Evolutionary conservation across 176 grass and related monocot genomes (phyloP), one percentile per base, ranked within the genome.

Genomic region (Aegilops bicornis): DNA sequence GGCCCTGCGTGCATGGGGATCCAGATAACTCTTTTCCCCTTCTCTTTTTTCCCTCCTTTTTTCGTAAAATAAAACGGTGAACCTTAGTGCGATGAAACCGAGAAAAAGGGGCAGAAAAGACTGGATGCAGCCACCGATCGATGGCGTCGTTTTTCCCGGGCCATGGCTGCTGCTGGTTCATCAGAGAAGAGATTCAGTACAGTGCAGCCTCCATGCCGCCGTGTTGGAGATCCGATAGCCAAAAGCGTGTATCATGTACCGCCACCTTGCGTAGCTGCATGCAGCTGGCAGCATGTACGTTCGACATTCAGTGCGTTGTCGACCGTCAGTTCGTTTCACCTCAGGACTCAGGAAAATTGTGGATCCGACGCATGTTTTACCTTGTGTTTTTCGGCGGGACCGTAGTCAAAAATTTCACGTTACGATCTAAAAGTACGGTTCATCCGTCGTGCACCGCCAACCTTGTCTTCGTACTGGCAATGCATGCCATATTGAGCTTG

Each of bases 101-200:
- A 54, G 39, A 76, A 19, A 76, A 14, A n/a, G 54, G 50, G 17
- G 25, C 50, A 72, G 43, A 39, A 81, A 73, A 87, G 78, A 24
- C 48, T 2, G 45, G 36, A 74, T 80, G 87, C 76, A 54, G 56
- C 43, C 12, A 47, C 43, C 54, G 54, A 58, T 58, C 56, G 54
- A 8, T 40, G 87, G 24, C 29, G 16, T 48, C 87, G 76, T 82
- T 79, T 89, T 89, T 30, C 39, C 82, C 67, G 70, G n/a, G 76
- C 82, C 50, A 52, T 76, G 71, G 58, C 42, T 24, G 43, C 17
- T 20, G 56, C 27, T 63, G n/a, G n/a, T n/a, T 84, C 82, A 64
- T 0, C 69, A 75, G 68, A 19, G 78, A 25, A 76, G 69, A 25
- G 78, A 25, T 27, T 39, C 23, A 47, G 56, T 15, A 64, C 23